Evolutionary conservation across 345 rosid species (phyloP).

Genomic region (Euphorbia tirucalli): DNA sequence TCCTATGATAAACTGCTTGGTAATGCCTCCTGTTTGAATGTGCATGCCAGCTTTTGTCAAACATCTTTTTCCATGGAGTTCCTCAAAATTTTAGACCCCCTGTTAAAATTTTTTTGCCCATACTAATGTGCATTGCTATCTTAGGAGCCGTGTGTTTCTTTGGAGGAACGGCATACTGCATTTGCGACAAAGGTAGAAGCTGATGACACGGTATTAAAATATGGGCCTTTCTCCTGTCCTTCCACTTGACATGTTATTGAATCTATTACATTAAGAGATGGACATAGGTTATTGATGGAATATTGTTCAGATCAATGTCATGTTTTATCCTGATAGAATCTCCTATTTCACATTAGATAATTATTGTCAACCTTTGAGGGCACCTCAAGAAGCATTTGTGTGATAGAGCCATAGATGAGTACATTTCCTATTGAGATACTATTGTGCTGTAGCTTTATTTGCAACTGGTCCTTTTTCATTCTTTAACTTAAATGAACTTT

Average conservation of each 20-base stretch:
- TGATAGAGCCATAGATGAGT: not conserved
- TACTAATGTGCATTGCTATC: conserved; percentile 1
- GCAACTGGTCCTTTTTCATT: not conserved
- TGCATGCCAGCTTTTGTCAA: not conserved
- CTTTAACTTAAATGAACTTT: not conserved
- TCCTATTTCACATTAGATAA: too few species aligned
- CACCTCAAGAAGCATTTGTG: not conserved
- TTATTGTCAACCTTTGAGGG: not conserved
- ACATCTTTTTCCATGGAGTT: not conserved
- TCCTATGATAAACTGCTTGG: not conserved
- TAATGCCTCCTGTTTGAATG: not conserved
- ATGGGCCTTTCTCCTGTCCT: conserved; percentile 15
- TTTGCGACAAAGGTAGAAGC: conserved; percentile 85
- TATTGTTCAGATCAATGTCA: not conserved
- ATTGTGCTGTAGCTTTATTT: not conserved
- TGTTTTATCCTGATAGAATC: not conserved
- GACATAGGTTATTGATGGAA: not conserved
- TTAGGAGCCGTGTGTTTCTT: conserved; percentile 94
- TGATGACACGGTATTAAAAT: conserved; percentile 65
- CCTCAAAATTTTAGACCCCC: not conserved
- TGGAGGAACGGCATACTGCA: conserved; percentile 99
- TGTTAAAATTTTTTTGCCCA: not conserved
- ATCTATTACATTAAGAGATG: too few species aligned
- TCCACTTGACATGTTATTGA: not conserved
- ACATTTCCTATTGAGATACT: not conserved